Percentiles rank a stretch among this genome's conserved stretches.
These are phyloP conservation scores for Colletotrichum kahawae DNA, from an alignment of 2,329 filamentous ascomycete genomes.

Conservation along the genomic window DNA sequence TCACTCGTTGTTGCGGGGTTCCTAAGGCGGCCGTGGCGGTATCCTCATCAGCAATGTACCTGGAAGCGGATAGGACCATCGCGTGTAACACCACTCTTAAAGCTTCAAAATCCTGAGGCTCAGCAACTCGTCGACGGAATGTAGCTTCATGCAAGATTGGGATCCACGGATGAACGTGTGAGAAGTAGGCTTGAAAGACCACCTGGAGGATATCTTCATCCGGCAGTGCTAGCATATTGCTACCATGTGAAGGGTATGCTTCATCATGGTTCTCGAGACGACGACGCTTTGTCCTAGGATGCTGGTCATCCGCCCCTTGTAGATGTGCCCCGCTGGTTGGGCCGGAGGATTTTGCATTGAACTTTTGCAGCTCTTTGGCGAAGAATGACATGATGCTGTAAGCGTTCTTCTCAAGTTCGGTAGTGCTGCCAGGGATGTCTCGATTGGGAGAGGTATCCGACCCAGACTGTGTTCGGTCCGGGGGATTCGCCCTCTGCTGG, in stretches of 20 bases:
- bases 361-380: not conserved
- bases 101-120: conserved; percentile 25
- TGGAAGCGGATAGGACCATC: conserved; percentile 32
- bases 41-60: conserved; percentile 31
- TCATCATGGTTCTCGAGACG: not conserved
- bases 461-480: not conserved
- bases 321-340: not conserved
- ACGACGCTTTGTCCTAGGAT: not conserved
- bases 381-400: conserved; percentile 17
- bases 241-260: not conserved
- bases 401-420: not conserved
- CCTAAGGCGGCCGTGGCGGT: conserved; percentile 9
- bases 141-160: conserved; percentile 39
- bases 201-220: conserved; percentile 26
- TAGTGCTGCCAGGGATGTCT: not conserved
- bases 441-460: not conserved
- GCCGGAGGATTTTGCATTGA: not conserved
- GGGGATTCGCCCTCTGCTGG: not conserved
- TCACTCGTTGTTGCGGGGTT: not conserved
- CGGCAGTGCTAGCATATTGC: not conserved
- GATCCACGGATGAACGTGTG: conserved; percentile 42
- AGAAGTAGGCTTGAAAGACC: conserved; percentile 38
- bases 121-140: conserved; percentile 28
- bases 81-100: conserved; percentile 38
- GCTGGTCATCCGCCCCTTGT: not conserved